Conservation (phyloP, 768 basidiomycete species). For the Russula sp. region DNA sequence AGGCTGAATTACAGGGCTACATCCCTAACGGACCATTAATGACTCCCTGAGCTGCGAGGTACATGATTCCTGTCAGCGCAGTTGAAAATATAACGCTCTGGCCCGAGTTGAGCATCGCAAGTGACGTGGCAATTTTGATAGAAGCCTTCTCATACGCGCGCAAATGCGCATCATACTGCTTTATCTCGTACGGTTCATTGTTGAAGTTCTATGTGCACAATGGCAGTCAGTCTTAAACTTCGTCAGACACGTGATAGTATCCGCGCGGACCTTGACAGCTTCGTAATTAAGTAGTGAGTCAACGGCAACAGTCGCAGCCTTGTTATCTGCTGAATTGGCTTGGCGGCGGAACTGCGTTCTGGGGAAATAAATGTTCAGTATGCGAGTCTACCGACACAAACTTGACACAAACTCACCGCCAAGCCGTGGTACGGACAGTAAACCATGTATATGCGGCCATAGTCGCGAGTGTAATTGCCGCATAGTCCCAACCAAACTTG, state of each 20-base stretch:
- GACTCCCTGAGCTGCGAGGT: slow-evolving; percentile 92
- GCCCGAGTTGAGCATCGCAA: slow-evolving; percentile 91
- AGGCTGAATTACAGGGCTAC: background rate
- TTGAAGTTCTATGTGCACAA: slow-evolving; percentile 76
- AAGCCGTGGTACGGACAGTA: slow-evolving; percentile 91
- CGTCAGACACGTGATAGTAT: background rate
- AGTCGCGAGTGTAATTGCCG: slow-evolving; percentile 78
- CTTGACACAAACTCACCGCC: slow-evolving; percentile 55
- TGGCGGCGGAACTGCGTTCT: slow-evolving; percentile 92
- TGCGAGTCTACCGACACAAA: background rate
- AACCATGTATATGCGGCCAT: slow-evolving; percentile 96
- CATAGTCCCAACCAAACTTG: slow-evolving; percentile 97
- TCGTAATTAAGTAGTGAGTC: slow-evolving; percentile 98
- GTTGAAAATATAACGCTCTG: slow-evolving; percentile 96
- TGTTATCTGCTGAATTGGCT: slow-evolving; percentile 95
- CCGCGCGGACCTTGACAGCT: slow-evolving; percentile 78
- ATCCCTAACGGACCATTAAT: slow-evolving; percentile 58
- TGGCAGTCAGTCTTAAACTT: background rate
- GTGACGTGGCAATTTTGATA: slow-evolving; percentile 89
- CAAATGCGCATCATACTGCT: slow-evolving; percentile 88
- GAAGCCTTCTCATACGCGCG: slow-evolving; percentile 85
- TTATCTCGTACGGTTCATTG: slow-evolving; percentile 88
- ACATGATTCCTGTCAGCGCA: slow-evolving; percentile 92
- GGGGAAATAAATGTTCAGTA: background rate
- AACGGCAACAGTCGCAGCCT: slow-evolving; percentile 87